A percentile compares a stretch with the other conserved stretches of the same genome.
phyloP scores from a whole-genome alignment of 176 grass and related monocot genomes.

The Cenchrus americanus region DNA sequence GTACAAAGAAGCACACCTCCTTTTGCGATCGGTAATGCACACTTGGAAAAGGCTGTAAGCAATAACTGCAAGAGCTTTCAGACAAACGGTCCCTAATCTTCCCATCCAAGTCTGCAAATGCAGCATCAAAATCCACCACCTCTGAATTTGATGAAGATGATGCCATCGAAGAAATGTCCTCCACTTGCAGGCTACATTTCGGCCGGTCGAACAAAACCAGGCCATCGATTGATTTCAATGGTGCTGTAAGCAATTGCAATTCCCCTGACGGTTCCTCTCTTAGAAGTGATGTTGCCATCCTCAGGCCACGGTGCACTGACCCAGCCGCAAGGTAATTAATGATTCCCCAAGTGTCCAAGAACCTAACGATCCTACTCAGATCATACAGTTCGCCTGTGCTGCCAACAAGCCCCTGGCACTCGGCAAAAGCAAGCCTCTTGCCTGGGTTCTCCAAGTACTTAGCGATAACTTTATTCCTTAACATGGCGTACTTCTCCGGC shows the following conservation, averaged over 20 bases:
- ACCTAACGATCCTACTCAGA: slow-evolving; percentile 84
- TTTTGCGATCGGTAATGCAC: slow-evolving; percentile 88
- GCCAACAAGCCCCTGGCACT: slow-evolving; percentile 77
- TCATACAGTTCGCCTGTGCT: slow-evolving; percentile 79
- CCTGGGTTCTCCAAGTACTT: slow-evolving; percentile 77
- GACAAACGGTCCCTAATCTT: slow-evolving; percentile 74
- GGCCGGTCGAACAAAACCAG: slow-evolving; percentile 90
- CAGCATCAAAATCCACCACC: slow-evolving; percentile 49
- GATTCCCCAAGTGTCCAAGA: slow-evolving; percentile 93
- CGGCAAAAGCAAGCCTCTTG: slow-evolving; percentile 70
- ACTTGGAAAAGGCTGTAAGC: slow-evolving; percentile 57
- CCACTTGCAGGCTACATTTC: slow-evolving; percentile 73
- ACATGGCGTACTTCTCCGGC: slow-evolving; percentile 60
- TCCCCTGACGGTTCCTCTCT: slow-evolving; percentile 72
- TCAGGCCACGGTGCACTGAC: slow-evolving; percentile 65
- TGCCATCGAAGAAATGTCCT: slow-evolving; percentile 55
- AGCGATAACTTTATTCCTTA: slow-evolving; percentile 84
- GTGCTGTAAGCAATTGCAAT: slow-evolving; percentile 68
- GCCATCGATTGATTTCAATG: slow-evolving; percentile 88
- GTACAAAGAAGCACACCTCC: slow-evolving; percentile 58
- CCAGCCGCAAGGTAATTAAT: slow-evolving; percentile 87
- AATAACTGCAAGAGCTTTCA: slow-evolving; percentile 76
- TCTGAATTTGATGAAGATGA: slow-evolving; percentile 44
- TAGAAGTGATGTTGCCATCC: slow-evolving; percentile 74
- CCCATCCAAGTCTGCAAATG: slow-evolving; percentile 67